Evolutionary conservation across 768 basidiomycete species (phyloP).

Genomic region (Chalciporus piperatus): DNA sequence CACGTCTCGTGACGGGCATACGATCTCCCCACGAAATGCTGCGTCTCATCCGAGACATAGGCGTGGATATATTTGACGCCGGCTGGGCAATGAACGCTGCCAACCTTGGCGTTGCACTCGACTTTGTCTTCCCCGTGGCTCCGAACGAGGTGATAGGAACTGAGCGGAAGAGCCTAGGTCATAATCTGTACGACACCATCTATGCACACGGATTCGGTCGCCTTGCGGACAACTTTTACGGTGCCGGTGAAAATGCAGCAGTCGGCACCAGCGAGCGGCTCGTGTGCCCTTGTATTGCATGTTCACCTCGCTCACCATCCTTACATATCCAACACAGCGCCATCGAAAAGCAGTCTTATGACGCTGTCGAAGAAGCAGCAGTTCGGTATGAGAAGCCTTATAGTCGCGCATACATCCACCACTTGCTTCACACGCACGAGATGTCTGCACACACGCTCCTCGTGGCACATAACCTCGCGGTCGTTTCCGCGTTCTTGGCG

Average conservation of each 20-base stretch:
- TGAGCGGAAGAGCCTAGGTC: conserved; percentile 45
- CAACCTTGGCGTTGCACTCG: conserved; percentile 69
- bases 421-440: conserved; percentile 85
- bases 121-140: conserved; percentile 67
- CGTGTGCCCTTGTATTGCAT: conserved; percentile 54
- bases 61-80: conserved; percentile 75
- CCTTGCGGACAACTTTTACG: conserved; percentile 42
- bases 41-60: conserved; percentile 56
- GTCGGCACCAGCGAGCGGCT: neutral
- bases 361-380: neutral
- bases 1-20: conserved; percentile 56
- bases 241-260: conserved; percentile 5
- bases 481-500: conserved; percentile 63
- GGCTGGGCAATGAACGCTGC: conserved; percentile 70
- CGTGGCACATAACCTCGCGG: conserved; percentile 68
- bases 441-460: conserved; percentile 83
- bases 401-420: conserved; percentile 71
- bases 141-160: neutral
- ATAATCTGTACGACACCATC: conserved; percentile 62
- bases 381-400: conserved; percentile 31
- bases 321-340: conserved; percentile 44
- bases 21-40: conserved; percentile 76
- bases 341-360: conserved; percentile 34
- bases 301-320: conserved; percentile 43
- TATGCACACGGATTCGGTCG: conserved; percentile 63